Conservation (phyloP, 768 basidiomycete species). For the Boletus pseudopeckii region DNA sequence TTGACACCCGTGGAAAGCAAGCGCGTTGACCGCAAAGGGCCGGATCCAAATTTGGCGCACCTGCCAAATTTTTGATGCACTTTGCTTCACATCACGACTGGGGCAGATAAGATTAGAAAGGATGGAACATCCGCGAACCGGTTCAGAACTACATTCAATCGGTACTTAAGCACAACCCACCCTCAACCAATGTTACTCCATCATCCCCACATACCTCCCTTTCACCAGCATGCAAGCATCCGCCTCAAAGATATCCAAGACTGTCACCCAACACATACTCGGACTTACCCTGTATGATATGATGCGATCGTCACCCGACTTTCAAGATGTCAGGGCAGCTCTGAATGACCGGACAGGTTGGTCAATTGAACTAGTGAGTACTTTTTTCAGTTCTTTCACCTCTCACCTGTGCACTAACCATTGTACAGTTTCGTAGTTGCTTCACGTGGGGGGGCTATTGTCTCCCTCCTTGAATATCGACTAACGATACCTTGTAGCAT, state of each 20-base stretch:
- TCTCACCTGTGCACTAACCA: neutral
- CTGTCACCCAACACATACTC: slow-evolving; percentile 3
- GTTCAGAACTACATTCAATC: no score
- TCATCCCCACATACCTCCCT: neutral
- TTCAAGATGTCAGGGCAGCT: slow-evolving; percentile 17
- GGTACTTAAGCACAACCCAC: no score
- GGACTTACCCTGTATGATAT: slow-evolving; percentile 14
- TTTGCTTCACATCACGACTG: no score
- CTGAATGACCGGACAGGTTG: slow-evolving; percentile 17
- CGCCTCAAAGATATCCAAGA: neutral
- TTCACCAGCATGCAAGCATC: slow-evolving; percentile 5
- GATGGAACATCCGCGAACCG: no score
- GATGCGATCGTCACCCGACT: slow-evolving; percentile 18
- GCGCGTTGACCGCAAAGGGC: no score
- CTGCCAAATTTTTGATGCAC: no score
- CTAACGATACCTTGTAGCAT: slow-evolving; percentile 17
- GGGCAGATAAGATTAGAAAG: no score
- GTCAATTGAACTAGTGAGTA: slow-evolving; percentile 23
- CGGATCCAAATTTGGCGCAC: no score
- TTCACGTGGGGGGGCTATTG: slow-evolving; percentile 1
- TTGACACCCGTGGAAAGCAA: no score
- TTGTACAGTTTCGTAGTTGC: slow-evolving; percentile 4
- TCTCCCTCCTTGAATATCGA: neutral
- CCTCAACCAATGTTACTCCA: neutral
- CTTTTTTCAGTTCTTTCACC: neutral